phyloP scores from a whole-genome alignment of 192 early-diverging fungal genomes.

The Backusella parvicylindrica region DNA sequence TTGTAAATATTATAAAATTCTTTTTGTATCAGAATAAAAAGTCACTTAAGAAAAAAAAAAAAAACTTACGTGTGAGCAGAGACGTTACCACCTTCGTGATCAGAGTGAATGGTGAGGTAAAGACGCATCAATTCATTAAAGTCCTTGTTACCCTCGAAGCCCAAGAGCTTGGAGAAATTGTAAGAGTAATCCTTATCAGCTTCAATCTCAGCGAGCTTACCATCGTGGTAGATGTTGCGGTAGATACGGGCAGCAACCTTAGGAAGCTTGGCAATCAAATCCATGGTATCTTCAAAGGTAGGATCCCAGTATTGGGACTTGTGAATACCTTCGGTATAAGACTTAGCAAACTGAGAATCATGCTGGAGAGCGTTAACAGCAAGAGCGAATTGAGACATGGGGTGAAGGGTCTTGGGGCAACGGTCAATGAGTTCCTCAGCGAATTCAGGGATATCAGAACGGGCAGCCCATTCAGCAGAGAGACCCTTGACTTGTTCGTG shows the following conservation, averaged over 20 bases:
- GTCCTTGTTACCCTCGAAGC: constrained; percentile 79
- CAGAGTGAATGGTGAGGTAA: constrained; percentile 99
- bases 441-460: constrained; percentile 86
- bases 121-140: constrained; percentile 98
- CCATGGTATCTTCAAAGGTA: constrained; percentile 94
- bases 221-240: constrained; percentile 97
- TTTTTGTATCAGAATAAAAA: background rate
- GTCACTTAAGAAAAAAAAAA: constrained; percentile 23
- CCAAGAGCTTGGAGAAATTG: constrained; percentile 93
- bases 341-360: constrained; percentile 95
- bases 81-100: constrained; percentile 99
- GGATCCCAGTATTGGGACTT: constrained; percentile 97
- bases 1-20: background rate
- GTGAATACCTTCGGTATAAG: constrained; percentile 87
- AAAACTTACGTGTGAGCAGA: constrained; percentile 84
- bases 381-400: constrained; percentile 97
- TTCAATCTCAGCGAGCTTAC: constrained; percentile 83
- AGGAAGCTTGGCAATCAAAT: constrained; percentile 98
- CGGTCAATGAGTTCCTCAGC: constrained; percentile 97
- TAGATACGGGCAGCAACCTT: constrained; percentile 97
- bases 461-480: constrained; percentile 95
- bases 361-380: constrained; percentile 97
- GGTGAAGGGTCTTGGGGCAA: constrained; percentile 98
- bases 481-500: constrained; percentile 84
- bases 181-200: constrained; percentile 88